These are phyloP conservation scores for Penicillium diatomitis DNA, from an alignment of 495 filamentous ascomycete genomes.

Conservation along the genomic window DNA sequence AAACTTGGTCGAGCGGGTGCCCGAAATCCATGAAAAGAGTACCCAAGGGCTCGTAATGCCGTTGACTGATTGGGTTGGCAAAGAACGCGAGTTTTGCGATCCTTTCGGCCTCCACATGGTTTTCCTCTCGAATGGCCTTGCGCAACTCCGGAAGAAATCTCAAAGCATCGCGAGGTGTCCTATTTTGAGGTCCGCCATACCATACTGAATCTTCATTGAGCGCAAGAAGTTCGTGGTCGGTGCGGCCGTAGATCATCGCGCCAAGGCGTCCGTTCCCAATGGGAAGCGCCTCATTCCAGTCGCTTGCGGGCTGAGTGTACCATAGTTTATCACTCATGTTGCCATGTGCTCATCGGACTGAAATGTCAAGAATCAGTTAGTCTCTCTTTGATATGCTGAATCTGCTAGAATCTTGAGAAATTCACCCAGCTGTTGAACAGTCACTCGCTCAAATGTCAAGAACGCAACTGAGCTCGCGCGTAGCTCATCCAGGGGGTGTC, in stretches of 20 bases:
- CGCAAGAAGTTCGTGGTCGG: slow-evolving; percentile 35
- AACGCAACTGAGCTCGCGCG: too few relatives aligned
- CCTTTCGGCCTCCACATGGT: slow-evolving; percentile 33
- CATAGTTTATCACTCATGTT: slow-evolving; percentile 22
- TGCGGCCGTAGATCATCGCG: slow-evolving; percentile 39
- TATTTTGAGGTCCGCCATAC: slow-evolving; percentile 40
- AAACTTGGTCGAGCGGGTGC: slow-evolving; percentile 20
- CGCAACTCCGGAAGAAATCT: slow-evolving; percentile 27
- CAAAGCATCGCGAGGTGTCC: slow-evolving; percentile 30
- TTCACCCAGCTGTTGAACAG: too few relatives aligned
- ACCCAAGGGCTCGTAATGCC: slow-evolving; percentile 40
- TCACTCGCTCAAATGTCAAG: too few relatives aligned
- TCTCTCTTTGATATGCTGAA: too few relatives aligned
- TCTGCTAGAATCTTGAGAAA: too few relatives aligned
- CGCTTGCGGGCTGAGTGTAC: slow-evolving; percentile 17
- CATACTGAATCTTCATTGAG: slow-evolving; percentile 48
- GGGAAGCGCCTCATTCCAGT: slow-evolving; percentile 25
- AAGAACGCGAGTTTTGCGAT: slow-evolving; percentile 31
- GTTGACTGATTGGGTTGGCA: slow-evolving; percentile 33
- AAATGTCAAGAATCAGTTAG: neutral
- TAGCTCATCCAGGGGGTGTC: too few relatives aligned
- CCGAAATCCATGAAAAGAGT: slow-evolving; percentile 39
- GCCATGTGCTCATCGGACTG: neutral
- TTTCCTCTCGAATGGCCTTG: slow-evolving; percentile 29
- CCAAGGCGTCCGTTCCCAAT: slow-evolving; percentile 48